phyloP scores from a whole-genome alignment of 1,284 basidiomycete genomes.

The Agaricales sp. region DNA sequence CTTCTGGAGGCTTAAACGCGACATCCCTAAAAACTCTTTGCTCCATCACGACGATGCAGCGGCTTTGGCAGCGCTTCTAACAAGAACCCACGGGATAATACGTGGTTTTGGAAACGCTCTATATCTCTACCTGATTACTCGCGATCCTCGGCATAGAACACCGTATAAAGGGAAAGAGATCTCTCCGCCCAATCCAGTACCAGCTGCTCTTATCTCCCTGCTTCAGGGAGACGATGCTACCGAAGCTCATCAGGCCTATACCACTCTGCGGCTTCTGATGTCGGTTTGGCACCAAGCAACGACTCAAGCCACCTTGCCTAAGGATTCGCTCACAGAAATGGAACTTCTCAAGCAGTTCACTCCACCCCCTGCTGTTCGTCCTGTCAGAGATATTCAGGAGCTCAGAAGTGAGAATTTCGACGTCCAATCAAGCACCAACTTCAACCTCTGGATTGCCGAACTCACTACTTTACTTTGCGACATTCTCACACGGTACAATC shows the following conservation, averaged over 20 bases:
- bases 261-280: conserved; percentile 48
- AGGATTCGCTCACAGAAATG: conserved; percentile 39
- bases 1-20: conserved; percentile 79
- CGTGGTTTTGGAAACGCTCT: conserved; percentile 48
- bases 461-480: conserved; percentile 56
- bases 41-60: conserved; percentile 56
- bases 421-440: conserved; percentile 33
- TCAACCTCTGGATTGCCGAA: conserved; percentile 54
- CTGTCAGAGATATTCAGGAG: conserved; percentile 25
- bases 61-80: conserved; percentile 67
- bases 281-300: conserved; percentile 28
- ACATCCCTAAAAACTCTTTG: conserved; percentile 42
- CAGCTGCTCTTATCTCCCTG: conserved; percentile 45
- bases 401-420: conserved; percentile 26
- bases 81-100: conserved; percentile 46
- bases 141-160: conserved; percentile 26
- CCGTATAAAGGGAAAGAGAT: conserved; percentile 13
- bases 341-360: conserved; percentile 39
- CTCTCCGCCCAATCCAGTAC: conserved; percentile 36
- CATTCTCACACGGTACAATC: conserved; percentile 38
- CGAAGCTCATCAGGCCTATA: conserved; percentile 49
- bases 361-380: conserved; percentile 18
- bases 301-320: conserved; percentile 23
- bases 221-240: conserved; percentile 39
- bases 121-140: conserved; percentile 25